Conservation (phyloP, 208 protist species). For the Acanthamoeba castellanii region DNA sequence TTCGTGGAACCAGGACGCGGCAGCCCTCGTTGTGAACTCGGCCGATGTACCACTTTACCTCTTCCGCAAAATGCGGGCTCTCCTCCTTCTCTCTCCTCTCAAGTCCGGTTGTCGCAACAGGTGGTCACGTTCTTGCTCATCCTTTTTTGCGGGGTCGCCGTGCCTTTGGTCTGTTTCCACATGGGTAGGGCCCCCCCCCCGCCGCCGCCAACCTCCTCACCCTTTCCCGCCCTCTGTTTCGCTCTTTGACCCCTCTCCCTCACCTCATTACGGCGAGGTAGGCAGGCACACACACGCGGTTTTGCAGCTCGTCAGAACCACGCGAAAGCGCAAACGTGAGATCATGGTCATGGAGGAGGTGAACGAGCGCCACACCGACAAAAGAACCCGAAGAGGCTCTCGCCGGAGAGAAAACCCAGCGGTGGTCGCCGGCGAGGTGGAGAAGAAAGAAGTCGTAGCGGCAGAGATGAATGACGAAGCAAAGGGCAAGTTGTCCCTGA, state of each 20-base stretch:
- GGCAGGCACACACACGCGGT: background rate
- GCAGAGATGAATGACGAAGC: background rate
- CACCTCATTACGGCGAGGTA: no score
- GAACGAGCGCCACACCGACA: no score
- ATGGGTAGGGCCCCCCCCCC: no score
- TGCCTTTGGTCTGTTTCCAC: background rate
- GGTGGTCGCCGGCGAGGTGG: background rate
- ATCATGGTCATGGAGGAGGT: no score
- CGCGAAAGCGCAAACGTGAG: background rate
- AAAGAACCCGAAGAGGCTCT: no score
- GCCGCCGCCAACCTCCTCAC: no score
- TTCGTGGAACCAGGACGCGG: constrained; percentile 47
- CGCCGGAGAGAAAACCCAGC: background rate
- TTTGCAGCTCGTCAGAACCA: background rate
- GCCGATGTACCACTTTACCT: background rate
- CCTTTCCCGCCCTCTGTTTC: background rate
- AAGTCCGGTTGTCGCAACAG: no score
- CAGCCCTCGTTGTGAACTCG: background rate
- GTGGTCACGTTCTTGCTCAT: background rate
- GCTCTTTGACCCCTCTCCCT: background rate
- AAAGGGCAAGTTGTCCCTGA: no score
- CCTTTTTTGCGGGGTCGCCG: background rate
- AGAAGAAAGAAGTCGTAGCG: background rate
- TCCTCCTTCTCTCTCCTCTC: no score
- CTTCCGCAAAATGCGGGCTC: no score